Conservation (phyloP, 2,329 filamentous ascomycete genomes). For the Eurotiales sp. region DNA sequence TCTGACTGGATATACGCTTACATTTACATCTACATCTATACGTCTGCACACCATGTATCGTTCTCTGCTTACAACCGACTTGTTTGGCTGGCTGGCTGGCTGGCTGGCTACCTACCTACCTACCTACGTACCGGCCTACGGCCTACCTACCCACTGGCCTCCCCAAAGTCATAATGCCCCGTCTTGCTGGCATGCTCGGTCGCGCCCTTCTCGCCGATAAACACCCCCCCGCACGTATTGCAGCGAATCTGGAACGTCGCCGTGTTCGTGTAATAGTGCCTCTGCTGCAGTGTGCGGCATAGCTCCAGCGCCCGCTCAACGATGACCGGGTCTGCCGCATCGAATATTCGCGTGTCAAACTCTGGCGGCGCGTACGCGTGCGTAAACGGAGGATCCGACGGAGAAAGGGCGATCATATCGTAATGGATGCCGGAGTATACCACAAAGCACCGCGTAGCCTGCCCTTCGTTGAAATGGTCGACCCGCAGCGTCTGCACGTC, state of each 20-base stretch:
- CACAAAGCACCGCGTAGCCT: slow-evolving; percentile 66
- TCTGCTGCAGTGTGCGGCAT: slow-evolving; percentile 63
- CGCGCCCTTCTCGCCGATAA: slow-evolving; percentile 45
- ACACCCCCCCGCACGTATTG: slow-evolving; percentile 52
- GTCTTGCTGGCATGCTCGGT: slow-evolving; percentile 45
- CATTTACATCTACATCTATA: not conserved
- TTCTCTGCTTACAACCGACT: too few relatives aligned
- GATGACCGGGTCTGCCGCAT: slow-evolving; percentile 52
- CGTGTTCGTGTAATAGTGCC: slow-evolving; percentile 86
- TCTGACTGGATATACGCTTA: slow-evolving; percentile 1
- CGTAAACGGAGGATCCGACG: slow-evolving; percentile 54
- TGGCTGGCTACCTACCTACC: too few relatives aligned
- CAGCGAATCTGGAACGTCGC: slow-evolving; percentile 74
- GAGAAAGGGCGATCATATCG: slow-evolving; percentile 77
- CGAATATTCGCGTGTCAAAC: slow-evolving; percentile 74
- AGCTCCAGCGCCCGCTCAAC: slow-evolving; percentile 61
- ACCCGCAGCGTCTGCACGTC: slow-evolving; percentile 69
- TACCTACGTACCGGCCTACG: too few relatives aligned
- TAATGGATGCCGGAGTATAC: slow-evolving; percentile 94
- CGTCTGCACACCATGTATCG: too few relatives aligned
- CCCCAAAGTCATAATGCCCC: slow-evolving; percentile 49
- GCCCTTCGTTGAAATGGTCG: slow-evolving; percentile 75
- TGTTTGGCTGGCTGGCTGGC: too few relatives aligned
- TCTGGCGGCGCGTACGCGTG: slow-evolving; percentile 62
- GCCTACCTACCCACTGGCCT: too few relatives aligned